phyloP scores from a whole-genome alignment of 495 filamentous ascomycete species.

The Neurospora intermedia region DNA sequence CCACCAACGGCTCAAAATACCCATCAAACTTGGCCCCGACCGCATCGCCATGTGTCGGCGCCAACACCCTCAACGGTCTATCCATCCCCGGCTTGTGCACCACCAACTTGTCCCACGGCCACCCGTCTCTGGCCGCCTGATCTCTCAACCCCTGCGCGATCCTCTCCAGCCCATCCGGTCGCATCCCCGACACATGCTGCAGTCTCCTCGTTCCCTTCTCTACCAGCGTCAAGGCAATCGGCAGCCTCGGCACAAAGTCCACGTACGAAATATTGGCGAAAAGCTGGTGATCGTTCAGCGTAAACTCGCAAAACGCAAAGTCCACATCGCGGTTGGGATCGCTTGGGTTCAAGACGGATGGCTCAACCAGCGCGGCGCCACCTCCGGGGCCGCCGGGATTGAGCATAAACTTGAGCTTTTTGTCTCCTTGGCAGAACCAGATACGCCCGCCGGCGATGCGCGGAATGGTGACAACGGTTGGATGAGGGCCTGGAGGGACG shows the following conservation, averaged over 20 bases:
- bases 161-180: conserved; percentile 45
- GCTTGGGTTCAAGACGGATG: conserved; percentile 57
- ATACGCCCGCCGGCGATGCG: conserved; percentile 58
- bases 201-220: conserved; percentile 33
- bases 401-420: conserved; percentile 54
- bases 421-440: conserved; percentile 52
- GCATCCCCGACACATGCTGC: conserved; percentile 52
- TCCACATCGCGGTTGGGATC: conserved; percentile 54
- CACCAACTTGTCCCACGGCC: conserved; percentile 59
- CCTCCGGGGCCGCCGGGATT: conserved; percentile 44
- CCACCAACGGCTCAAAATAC: conserved; percentile 57
- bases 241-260: conserved; percentile 58
- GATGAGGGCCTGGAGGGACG: conserved; percentile 42
- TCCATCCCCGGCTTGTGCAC: conserved; percentile 38
- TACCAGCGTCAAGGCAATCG: conserved; percentile 52
- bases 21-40: conserved; percentile 47
- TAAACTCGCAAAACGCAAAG: conserved; percentile 72
- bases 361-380: conserved; percentile 58
- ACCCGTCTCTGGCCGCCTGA: conserved; percentile 45
- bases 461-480: conserved; percentile 51
- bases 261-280: conserved; percentile 74
- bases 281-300: conserved; percentile 55
- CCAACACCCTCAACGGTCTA: conserved; percentile 43
- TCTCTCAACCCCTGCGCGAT: conserved; percentile 42
- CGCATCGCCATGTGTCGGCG: conserved; percentile 53